Evolutionary conservation across 2,329 filamentous ascomycete genomes (phyloP).

Genomic region (Juglanconis sp.): DNA sequence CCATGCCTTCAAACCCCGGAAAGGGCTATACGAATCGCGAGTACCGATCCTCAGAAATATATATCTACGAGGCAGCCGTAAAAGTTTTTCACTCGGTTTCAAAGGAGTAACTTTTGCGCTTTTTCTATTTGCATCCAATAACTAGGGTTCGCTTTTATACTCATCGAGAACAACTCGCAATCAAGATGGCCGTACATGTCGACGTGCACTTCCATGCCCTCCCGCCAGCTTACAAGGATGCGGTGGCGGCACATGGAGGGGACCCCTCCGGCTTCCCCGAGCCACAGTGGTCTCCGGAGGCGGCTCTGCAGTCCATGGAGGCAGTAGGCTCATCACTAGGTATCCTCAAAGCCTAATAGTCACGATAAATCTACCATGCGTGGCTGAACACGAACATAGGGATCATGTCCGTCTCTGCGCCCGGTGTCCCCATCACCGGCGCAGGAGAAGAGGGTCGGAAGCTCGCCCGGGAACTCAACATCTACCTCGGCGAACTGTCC

Average conservation of each 20-base stretch:
- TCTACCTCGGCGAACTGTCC: slow-evolving; percentile 10
- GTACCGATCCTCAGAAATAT: background rate
- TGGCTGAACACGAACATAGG: slow-evolving; percentile 28
- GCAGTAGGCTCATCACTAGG: slow-evolving; percentile 13
- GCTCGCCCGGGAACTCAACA: slow-evolving; percentile 14
- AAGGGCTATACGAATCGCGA: background rate
- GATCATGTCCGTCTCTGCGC: slow-evolving; percentile 19
- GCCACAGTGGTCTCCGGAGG: slow-evolving; percentile 14
- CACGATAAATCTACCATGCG: background rate
- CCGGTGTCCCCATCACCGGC: slow-evolving; percentile 15
- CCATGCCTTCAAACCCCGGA: background rate
- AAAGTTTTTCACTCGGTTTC: too few relatives aligned
- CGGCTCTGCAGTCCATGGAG: slow-evolving; percentile 16
- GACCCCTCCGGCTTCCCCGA: slow-evolving; percentile 16
- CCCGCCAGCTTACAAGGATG: slow-evolving; percentile 14
- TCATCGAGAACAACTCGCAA: background rate
- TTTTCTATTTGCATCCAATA: too few relatives aligned
- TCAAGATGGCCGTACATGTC: slow-evolving; percentile 16
- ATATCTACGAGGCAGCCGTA: background rate
- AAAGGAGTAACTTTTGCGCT: too few relatives aligned
- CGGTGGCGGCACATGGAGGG: slow-evolving; percentile 13
- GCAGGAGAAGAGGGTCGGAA: slow-evolving; percentile 14
- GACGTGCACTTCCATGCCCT: slow-evolving; percentile 15
- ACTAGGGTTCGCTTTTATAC: background rate
- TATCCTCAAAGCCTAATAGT: background rate